Conservation (phyloP, 306 rosid genomes). For the Crotalaria pallida region DNA sequence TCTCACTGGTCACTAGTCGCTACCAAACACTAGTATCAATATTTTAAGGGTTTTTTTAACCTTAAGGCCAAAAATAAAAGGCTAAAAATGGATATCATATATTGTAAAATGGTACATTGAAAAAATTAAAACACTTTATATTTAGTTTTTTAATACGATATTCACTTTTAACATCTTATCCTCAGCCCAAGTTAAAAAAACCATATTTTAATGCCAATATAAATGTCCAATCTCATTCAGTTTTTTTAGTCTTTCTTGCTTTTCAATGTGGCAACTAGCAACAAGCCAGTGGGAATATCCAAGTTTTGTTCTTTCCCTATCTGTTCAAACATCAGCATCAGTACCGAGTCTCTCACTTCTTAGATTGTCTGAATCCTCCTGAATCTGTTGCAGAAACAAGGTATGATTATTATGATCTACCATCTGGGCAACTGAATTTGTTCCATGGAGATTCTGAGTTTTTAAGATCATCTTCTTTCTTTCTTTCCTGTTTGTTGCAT, state of each 20-base stretch:
- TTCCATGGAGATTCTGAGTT: not conserved
- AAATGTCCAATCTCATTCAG: constrained; percentile 1
- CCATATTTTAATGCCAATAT: constrained; percentile 14
- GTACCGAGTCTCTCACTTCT: not conserved
- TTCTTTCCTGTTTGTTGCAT: not conserved
- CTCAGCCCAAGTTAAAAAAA: no score
- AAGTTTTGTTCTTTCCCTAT: constrained; percentile 38
- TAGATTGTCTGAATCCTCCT: not conserved
- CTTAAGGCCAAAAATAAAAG: no score
- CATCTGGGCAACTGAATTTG: not conserved
- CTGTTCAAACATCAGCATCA: constrained; percentile 17
- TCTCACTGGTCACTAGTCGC: no score
- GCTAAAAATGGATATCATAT: no score
- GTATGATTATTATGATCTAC: constrained; percentile 31
- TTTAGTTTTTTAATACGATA: no score
- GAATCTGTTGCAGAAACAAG: constrained; percentile 27
- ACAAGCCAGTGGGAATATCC: constrained; percentile 31
- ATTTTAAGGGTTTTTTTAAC: no score
- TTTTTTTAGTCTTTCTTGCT: not conserved
- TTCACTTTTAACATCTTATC: no score
- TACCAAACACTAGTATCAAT: constrained; percentile 22
- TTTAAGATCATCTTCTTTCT: not conserved
- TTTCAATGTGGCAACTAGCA: constrained; percentile 16
- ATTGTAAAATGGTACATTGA: no score
- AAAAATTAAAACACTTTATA: no score